Evolutionary conservation across 768 basidiomycete species (phyloP).

Genomic region (Hebeloma cylindrosporum): DNA sequence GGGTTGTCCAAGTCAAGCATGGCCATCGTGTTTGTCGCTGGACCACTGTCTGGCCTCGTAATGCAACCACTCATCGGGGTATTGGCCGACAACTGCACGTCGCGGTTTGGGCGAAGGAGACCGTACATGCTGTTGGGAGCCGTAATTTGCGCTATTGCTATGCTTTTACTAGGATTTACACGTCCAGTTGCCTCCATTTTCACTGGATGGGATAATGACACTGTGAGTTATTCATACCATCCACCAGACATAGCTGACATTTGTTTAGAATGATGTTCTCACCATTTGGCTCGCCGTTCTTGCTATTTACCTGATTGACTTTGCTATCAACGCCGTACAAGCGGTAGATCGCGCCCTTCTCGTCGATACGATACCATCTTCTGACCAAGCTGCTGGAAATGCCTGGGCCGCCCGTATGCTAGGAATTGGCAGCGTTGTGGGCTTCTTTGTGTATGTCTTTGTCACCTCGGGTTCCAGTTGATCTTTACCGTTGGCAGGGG

Average conservation of each 20-base stretch:
- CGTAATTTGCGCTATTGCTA: conserved; percentile 63
- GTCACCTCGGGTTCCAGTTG: background rate
- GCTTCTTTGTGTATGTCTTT: conserved; percentile 79
- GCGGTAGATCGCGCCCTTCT: conserved; percentile 89
- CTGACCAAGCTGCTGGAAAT: conserved; percentile 80
- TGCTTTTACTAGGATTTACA: conserved; percentile 85
- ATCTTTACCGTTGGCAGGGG: conserved; percentile 52
- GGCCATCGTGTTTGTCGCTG: conserved; percentile 91
- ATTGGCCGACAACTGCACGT: conserved; percentile 82
- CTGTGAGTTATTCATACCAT: conserved; percentile 25
- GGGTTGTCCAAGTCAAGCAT: conserved; percentile 85
- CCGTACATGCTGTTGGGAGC: conserved; percentile 82
- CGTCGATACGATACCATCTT: conserved; percentile 78
- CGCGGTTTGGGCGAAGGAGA: conserved; percentile 78
- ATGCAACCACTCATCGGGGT: conserved; percentile 91
- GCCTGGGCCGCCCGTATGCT: conserved; percentile 97
- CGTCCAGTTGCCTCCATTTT: conserved; percentile 60
- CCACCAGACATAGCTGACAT: background rate
- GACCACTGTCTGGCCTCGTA: conserved; percentile 85
- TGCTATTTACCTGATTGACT: conserved; percentile 54
- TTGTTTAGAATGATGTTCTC: conserved; percentile 54
- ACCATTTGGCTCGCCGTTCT: conserved; percentile 78
- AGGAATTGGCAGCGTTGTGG: conserved; percentile 80
- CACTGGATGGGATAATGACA: conserved; percentile 29
- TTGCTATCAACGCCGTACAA: conserved; percentile 68